Percentiles rank a stretch among this genome's conserved stretches.
phyloP scores from a whole-genome alignment of 805 yeast genomes.

The Metschnikowia peoriensis region DNA sequence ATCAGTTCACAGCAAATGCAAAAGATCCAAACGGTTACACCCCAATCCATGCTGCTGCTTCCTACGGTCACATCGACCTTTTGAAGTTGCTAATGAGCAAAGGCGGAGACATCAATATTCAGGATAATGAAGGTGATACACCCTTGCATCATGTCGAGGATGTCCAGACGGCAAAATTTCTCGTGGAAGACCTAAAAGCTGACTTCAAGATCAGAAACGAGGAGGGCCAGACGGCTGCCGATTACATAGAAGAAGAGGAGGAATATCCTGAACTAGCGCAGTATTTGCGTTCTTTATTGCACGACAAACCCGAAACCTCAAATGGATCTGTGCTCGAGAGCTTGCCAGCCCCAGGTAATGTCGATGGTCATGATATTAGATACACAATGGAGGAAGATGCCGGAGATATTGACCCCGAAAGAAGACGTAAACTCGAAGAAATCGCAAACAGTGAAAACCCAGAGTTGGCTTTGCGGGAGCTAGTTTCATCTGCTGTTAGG shows the following conservation, averaged over 20 bases:
- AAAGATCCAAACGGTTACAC: slow-evolving; percentile 95
- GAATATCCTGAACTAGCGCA: slow-evolving; percentile 77
- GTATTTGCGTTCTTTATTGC: slow-evolving; percentile 51
- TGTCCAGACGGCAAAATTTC: slow-evolving; percentile 55
- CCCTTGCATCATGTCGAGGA: slow-evolving; percentile 92
- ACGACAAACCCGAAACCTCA: slow-evolving; percentile 25
- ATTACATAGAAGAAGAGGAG: slow-evolving; percentile 77
- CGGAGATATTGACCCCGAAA: slow-evolving; percentile 48
- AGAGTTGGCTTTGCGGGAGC: slow-evolving; percentile 69
- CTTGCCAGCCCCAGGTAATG: slow-evolving; percentile 37
- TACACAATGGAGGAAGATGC: slow-evolving; percentile 52
- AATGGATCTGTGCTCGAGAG: slow-evolving; percentile 17
- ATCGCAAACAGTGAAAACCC: slow-evolving; percentile 80
- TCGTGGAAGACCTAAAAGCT: slow-evolving; percentile 69
- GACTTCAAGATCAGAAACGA: slow-evolving; percentile 60
- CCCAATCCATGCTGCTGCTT: slow-evolving; percentile 95
- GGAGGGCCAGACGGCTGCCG: slow-evolving; percentile 74
- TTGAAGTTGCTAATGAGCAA: slow-evolving; percentile 51
- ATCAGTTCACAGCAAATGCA: slow-evolving; percentile 60
- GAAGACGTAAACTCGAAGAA: slow-evolving; percentile 62
- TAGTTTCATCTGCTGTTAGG: slow-evolving; percentile 64
- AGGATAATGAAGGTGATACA: slow-evolving; percentile 90
- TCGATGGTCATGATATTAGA: slow-evolving; percentile 53
- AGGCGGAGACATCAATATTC: slow-evolving; percentile 81
- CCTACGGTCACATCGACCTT: slow-evolving; percentile 79